Base-by-base conservation (phyloP, 306 rosid genomes). In the Astragalus membranaceus region DNA sequence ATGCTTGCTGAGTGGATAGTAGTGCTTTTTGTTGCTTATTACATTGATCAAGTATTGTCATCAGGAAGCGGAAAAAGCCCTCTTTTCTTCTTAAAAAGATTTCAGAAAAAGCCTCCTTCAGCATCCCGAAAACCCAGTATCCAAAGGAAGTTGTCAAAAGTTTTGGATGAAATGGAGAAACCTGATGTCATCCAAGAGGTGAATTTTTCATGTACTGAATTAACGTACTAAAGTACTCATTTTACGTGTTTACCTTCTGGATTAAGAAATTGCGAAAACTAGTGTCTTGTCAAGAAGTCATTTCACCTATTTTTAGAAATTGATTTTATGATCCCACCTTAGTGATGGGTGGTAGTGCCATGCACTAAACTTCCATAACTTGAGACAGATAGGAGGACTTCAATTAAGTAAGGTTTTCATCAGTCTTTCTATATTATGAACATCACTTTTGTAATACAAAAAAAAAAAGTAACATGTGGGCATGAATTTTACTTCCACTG, bases 141-240 rank as follows among this genome's bases (percentile, higher is more conserved):
- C 55, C 68, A 54, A 54, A 60, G 68, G 80, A 86, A 85, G 72
- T 92, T 52, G 56, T 89, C 88, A 32, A 85, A 85, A 52, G 92
- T 79, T 51, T 61, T 76, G 23, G 78, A 78, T 71, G 79, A 86
- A 69, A 86, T 79, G 82, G 98, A 86, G 33, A 88, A 86, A 80
- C 81, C 75, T 0, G 96, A 92, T 82, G 85, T 92, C 73, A 53
- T 39, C 70, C 91, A 82, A 69, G 98, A 92, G 93, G 98, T 88
- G 72, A 76, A 8, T 23, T 67, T 84, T 70, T 70, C 41, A 48
- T 60, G 0, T 59, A 61, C 37, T 47, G 14, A 66, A 59, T 54
- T 5, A 42, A 53, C 15, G 20, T 7, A 15, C 64, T 53, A 42
- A 53, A n/a, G 20, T 6, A 15, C 68, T 52, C 59, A 47, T 63